A percentile compares a stretch with the other conserved stretches of the same genome.
Evolutionary conservation across 2,329 filamentous ascomycete species (phyloP).

Genomic region (Pseudogymnoascus destructans): DNA sequence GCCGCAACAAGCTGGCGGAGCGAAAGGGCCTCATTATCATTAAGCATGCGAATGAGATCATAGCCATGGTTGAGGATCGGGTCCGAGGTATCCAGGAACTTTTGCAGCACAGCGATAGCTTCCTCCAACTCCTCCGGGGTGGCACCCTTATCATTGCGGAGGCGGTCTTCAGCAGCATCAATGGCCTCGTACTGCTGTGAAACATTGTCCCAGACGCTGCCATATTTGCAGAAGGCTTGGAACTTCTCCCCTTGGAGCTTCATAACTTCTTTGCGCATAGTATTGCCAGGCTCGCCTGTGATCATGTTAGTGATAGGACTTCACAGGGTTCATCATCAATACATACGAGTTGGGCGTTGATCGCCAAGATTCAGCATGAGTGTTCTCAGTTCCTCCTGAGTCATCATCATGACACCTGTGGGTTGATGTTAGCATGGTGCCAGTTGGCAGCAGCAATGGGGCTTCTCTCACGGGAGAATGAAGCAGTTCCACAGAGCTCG

Average conservation of each 20-base stretch:
- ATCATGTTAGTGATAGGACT: not conserved
- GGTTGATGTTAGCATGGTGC: not conserved
- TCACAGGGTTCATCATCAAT: not conserved
- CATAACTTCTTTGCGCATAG: not conserved
- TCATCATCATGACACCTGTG: not conserved
- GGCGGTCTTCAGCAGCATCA: not conserved
- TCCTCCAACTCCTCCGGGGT: not conserved
- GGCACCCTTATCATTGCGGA: not conserved
- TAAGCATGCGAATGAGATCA: not conserved
- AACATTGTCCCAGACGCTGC: not conserved
- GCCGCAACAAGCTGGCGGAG: not conserved
- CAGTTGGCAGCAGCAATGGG: not conserved
- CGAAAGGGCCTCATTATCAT: not conserved
- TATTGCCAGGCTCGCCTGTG: not conserved
- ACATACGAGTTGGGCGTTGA: not conserved
- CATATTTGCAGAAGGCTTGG: not conserved
- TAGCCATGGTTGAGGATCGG: not conserved
- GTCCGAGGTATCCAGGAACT: not conserved
- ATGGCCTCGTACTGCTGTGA: too few relatives aligned
- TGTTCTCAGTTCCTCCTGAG: not conserved
- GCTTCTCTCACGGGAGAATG: not conserved
- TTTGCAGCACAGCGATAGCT: not conserved
- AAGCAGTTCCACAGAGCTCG: not conserved
- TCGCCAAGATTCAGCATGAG: not conserved
- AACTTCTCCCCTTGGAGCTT: not conserved